Conservation (phyloP, 129 eudicot species). For the Heracleum sosnowskyi region DNA sequence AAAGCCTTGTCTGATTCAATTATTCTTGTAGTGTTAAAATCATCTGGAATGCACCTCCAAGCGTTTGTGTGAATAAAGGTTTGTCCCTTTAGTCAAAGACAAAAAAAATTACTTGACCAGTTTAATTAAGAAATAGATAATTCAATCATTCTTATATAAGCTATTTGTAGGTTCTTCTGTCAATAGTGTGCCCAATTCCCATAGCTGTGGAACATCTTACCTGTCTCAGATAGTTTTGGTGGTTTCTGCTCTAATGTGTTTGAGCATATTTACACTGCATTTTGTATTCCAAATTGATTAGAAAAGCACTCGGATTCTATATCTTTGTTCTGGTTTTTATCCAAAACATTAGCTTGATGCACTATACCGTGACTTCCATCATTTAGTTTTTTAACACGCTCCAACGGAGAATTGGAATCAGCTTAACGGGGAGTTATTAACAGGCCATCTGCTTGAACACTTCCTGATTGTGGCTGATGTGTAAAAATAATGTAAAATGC, state of each 20-base stretch:
- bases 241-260: conserved; percentile 11
- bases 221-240: conserved; percentile 19
- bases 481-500: too few species aligned
- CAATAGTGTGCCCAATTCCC: conserved; percentile 2
- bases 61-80: too few species aligned
- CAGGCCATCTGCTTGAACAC: not conserved
- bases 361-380: not conserved
- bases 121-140: not conserved
- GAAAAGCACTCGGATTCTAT: conserved; percentile 2
- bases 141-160: not conserved
- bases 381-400: not conserved
- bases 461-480: conserved; percentile 24
- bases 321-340: conserved; percentile 8
- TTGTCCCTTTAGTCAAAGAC: conserved; percentile 4
- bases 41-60: too few species aligned
- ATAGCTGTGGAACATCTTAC: conserved; percentile 11
- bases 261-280: not conserved
- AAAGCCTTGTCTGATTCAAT: too few species aligned
- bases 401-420: not conserved
- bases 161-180: not conserved
- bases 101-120: not conserved
- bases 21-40: too few species aligned
- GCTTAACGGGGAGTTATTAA: not conserved
- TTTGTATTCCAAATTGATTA: conserved; percentile 18
- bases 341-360: conserved; percentile 8